Conservation (phyloP, 371 early-diverging fungal species). For the Mortierella sp. region DNA sequence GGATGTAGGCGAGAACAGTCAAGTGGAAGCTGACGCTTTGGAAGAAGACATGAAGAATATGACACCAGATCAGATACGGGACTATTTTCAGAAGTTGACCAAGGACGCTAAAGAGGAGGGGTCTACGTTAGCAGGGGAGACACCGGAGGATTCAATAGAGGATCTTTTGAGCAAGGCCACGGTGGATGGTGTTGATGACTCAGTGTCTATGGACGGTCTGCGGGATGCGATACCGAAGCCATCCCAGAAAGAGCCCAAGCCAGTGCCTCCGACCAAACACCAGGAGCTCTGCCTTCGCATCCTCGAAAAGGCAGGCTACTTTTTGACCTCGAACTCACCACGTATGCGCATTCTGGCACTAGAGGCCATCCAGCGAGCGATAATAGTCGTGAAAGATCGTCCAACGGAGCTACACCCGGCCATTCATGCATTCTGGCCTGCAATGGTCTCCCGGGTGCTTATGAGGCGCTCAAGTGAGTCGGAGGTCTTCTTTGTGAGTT, state of each 20-base stretch:
- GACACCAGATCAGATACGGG: conserved; percentile 36
- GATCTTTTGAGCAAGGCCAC: conserved; percentile 4
- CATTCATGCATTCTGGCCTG: conserved; percentile 41
- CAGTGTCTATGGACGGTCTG: conserved; percentile 23
- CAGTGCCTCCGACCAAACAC: conserved; percentile 33
- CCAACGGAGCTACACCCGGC: conserved; percentile 44
- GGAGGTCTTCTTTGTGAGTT: conserved; percentile 48
- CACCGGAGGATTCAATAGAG: neutral
- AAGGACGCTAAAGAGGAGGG: conserved; percentile 32
- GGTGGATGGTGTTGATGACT: conserved; percentile 19
- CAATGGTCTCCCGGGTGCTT: conserved; percentile 40
- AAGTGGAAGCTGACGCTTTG: conserved; percentile 6
- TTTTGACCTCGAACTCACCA: conserved; percentile 39
- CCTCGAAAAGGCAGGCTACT: conserved; percentile 48
- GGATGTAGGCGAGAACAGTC: neutral
- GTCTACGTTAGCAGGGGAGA: conserved; percentile 13
- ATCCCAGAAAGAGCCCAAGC: conserved; percentile 15
- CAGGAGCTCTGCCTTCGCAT: conserved; percentile 45
- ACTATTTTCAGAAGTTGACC: conserved; percentile 34
- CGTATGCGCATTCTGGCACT: conserved; percentile 38
- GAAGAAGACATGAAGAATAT: conserved; percentile 26
- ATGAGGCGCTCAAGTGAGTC: conserved; percentile 17
- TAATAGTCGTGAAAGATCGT: conserved; percentile 36
- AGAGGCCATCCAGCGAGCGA: conserved; percentile 28
- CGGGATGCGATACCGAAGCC: conserved; percentile 28